These are phyloP conservation scores for Beauveria brongniartii DNA, from an alignment of 2,329 filamentous ascomycete genomes.

Conservation along the genomic window DNA sequence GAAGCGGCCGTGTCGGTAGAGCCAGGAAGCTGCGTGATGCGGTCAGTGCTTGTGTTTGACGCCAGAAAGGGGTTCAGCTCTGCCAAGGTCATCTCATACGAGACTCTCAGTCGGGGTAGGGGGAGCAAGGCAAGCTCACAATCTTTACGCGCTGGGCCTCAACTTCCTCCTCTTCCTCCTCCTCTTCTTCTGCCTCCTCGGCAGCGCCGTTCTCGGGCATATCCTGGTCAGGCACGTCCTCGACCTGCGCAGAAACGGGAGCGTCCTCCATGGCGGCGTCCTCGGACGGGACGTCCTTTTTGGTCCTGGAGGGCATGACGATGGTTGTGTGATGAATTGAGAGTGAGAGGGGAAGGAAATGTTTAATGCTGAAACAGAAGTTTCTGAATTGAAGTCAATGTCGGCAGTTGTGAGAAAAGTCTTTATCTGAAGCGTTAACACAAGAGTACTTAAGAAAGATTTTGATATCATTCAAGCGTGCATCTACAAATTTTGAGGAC, in stretches of 20 bases:
- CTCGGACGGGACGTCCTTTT: constrained; percentile 23
- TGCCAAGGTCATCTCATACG: too few species aligned
- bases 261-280: constrained; percentile 39
- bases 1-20: constrained; percentile 82
- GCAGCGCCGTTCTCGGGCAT: constrained; percentile 19
- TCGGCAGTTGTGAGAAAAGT: background rate
- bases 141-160: constrained; percentile 53
- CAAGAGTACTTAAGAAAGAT: background rate
- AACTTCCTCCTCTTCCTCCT: constrained; percentile 32
- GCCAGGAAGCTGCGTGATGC: constrained; percentile 63
- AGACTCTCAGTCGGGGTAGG: too few species aligned
- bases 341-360: too few species aligned
- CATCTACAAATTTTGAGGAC: constrained; percentile 3
- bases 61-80: too few species aligned
- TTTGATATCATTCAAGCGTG: constrained; percentile 8
- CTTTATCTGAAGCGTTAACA: too few species aligned
- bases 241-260: constrained; percentile 29
- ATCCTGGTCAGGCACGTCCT: constrained; percentile 27
- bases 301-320: constrained; percentile 34
- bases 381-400: too few species aligned
- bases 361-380: too few species aligned
- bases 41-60: background rate
- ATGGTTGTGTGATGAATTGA: background rate
- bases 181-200: constrained; percentile 26
- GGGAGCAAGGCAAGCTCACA: constrained; percentile 31